These are phyloP conservation scores for Fimicolochytrium jonesii DNA, from an alignment of 192 early-diverging fungal genomes.

Conservation along the genomic window DNA sequence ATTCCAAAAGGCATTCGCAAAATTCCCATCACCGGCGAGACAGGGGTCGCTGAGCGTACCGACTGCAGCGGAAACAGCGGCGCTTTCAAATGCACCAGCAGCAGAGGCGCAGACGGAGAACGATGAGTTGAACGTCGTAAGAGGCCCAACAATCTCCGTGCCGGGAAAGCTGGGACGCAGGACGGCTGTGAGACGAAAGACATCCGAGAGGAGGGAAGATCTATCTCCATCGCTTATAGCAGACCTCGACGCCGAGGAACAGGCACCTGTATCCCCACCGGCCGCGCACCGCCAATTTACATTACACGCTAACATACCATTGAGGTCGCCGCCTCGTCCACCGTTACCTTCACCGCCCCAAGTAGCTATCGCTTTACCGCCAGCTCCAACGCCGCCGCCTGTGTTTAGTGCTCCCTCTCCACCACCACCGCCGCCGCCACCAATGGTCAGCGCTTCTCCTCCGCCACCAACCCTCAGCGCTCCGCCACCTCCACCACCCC, in stretches of 20 bases:
- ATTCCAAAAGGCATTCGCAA: slow-evolving; percentile 13
- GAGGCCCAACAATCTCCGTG: background rate
- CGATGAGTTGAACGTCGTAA: background rate
- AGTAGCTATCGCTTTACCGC: background rate
- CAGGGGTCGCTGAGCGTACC: too few relatives aligned
- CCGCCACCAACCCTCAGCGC: slow-evolving; percentile 3
- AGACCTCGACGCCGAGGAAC: background rate
- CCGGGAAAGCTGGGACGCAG: background rate
- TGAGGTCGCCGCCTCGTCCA: background rate
- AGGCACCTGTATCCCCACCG: background rate
- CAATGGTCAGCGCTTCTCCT: background rate
- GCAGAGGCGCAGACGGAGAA: background rate
- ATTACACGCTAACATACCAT: background rate
- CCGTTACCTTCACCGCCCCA: background rate
- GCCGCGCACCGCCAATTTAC: background rate
- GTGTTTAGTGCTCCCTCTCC: slow-evolving; percentile 2
- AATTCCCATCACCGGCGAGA: too few relatives aligned
- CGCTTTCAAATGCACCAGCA: background rate
- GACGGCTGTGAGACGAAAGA: slow-evolving; percentile 12
- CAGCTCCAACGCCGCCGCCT: background rate
- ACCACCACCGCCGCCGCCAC: slow-evolving; percentile 28
- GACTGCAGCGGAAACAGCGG: too few relatives aligned
- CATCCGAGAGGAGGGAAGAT: background rate
- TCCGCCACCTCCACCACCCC: slow-evolving; percentile 14
- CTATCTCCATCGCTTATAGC: background rate